Evolutionary conservation across 2,329 filamentous ascomycete genomes (phyloP), one percentile per base, ranked within the genome.

Genomic region (Penicillium sp.): DNA sequence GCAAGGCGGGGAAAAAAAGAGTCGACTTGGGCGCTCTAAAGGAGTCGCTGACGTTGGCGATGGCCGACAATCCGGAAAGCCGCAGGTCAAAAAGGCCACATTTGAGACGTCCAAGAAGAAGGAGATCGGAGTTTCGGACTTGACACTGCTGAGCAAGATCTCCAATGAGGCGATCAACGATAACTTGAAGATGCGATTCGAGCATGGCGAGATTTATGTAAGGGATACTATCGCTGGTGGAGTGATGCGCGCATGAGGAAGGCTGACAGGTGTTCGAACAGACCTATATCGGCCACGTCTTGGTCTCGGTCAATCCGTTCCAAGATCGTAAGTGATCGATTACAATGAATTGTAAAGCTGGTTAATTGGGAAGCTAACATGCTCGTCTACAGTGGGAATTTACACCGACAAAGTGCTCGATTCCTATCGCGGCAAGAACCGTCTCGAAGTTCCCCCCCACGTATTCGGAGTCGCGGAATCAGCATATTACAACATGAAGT

Each of bases 161-260:
- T 96, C 93, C 65, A 98, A 99, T 77, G 95, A 99, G 77, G 93
- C 93, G 60, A 99, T 99, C 82, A 99, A 99, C 80, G 95, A 98
- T 56, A 99, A 99, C 76, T 76, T 99, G 75, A 96, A 97, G 83
- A 96, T 98, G 81, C 88, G 95, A 61, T 99, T 99, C 77, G 91
- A 98, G 74, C 93, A 93, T 82, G 89, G 84, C 75, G 93, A 99
- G 79, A 99, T 99, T 75, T 99, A 99, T 81, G 85, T 87, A 77
- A 72, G 82, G 78, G 58, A 57, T 49, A 57, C 48, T 24, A 41
- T 51, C 43, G 21, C 21, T 16, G 27, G 24, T 21, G 39, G 60
- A 59, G 56, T 61, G 55, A 61, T 61, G 58, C 49, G 54, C 50
- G 52, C 45, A 49, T 35, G 48, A 44, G 55, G 53, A 63, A 64